These are phyloP conservation scores for Thelephora aurantiotincta DNA, from an alignment of 768 basidiomycete genomes.

Conservation along the genomic window DNA sequence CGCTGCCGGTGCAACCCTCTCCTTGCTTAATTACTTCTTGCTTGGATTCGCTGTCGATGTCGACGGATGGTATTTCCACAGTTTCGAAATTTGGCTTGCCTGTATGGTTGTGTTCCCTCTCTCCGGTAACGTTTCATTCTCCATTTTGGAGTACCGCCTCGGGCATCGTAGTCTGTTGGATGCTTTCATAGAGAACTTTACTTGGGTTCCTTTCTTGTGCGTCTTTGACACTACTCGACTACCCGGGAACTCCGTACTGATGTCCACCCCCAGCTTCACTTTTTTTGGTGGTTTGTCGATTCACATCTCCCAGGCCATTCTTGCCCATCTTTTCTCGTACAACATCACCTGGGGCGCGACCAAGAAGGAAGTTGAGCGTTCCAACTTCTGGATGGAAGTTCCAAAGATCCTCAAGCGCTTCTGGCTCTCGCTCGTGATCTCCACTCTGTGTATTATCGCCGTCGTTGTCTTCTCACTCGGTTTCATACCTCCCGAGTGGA, in stretches of 20 bases:
- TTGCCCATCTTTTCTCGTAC: slow-evolving; percentile 43
- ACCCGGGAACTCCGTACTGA: not conserved
- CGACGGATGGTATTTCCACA: slow-evolving; percentile 60
- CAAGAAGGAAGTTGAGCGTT: slow-evolving; percentile 74
- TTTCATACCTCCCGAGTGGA: slow-evolving; percentile 50
- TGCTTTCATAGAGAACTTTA: slow-evolving; percentile 42
- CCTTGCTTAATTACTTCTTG: slow-evolving; percentile 56
- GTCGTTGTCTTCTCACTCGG: slow-evolving; percentile 44
- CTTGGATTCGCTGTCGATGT: slow-evolving; percentile 41
- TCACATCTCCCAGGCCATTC: slow-evolving; percentile 37
- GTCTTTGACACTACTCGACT: slow-evolving; percentile 1
- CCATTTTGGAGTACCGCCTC: slow-evolving; percentile 54
- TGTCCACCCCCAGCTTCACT: slow-evolving; percentile 31
- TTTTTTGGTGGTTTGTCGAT: slow-evolving; percentile 45
- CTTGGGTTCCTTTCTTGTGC: slow-evolving; percentile 67
- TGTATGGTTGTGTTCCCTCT: slow-evolving; percentile 59
- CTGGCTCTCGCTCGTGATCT: slow-evolving; percentile 47
- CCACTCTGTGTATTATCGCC: slow-evolving; percentile 30
- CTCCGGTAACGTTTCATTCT: slow-evolving; percentile 54
- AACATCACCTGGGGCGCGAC: slow-evolving; percentile 46
- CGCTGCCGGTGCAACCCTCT: slow-evolving; percentile 45
- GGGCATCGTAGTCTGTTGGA: slow-evolving; percentile 38
- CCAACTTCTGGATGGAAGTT: slow-evolving; percentile 85
- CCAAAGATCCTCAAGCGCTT: slow-evolving; percentile 75
- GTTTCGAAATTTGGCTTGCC: slow-evolving; percentile 63